phyloP scores from a whole-genome alignment of 176 grass and related monocot species.

The Pontederia paniculata region DNA sequence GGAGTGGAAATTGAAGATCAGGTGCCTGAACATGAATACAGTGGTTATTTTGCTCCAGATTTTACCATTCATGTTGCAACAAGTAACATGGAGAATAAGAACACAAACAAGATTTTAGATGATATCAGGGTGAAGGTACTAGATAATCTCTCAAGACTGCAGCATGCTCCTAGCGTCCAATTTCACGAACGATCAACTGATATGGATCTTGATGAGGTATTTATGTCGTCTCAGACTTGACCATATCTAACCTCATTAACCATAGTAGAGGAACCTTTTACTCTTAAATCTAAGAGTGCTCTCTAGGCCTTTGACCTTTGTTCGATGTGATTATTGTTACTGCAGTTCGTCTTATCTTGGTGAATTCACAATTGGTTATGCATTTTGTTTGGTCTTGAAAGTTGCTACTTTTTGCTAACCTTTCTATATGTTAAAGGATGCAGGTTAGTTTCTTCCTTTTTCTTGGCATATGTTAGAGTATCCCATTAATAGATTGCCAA shows the following conservation, averaged over 20 bases:
- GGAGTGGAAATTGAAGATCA: constrained; percentile 27
- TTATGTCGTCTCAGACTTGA: not conserved
- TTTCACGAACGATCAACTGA: constrained; percentile 8
- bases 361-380: no score
- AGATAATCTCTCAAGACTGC: constrained; percentile 5
- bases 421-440: no score
- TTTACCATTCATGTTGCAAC: constrained; percentile 61
- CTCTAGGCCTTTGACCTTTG: no score
- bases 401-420: no score
- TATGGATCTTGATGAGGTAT: constrained; percentile 3
- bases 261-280: not conserved
- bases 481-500: no score
- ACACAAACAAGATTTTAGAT: constrained; percentile 13
- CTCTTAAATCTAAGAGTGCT: not conserved
- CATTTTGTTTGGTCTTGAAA: no score
- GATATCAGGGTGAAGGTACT: not conserved
- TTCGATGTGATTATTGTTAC: no score
- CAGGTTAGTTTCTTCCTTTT: no score
- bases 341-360: no score
- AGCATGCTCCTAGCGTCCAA: constrained; percentile 10
- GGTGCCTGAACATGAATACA: constrained; percentile 70
- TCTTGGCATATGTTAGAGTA: no score
- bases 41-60: constrained; percentile 74
- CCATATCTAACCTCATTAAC: not conserved
- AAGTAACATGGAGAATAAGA: constrained; percentile 95